Percentiles rank a stretch among this genome's conserved stretches.
These are phyloP conservation scores for Chytriomyces confervae DNA, from an alignment of 192 early-diverging fungal species.

Conservation along the genomic window DNA sequence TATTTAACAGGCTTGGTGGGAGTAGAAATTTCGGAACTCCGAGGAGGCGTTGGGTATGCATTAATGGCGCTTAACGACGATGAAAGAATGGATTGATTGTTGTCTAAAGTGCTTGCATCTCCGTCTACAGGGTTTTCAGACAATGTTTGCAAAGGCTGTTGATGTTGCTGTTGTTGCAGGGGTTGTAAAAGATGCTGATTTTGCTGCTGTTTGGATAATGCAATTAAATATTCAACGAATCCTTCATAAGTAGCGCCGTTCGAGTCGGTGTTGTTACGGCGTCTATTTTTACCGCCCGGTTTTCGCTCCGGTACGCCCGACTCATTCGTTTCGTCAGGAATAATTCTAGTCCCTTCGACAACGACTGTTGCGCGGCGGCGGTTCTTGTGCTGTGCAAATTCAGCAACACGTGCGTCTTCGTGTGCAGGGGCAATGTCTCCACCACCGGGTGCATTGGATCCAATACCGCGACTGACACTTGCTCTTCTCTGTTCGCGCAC, in stretches of 20 bases:
- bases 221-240: slow-evolving; percentile 24
- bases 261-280: slow-evolving; percentile 10
- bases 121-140: neutral
- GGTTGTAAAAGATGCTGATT: neutral
- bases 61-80: slow-evolving; percentile 15
- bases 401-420: neutral
- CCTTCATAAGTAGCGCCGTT: slow-evolving; percentile 7
- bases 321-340: slow-evolving; percentile 5
- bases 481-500: slow-evolving; percentile 14
- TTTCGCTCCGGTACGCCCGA: neutral
- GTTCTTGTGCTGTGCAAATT: slow-evolving; percentile 17
- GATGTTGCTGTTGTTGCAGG: slow-evolving; percentile 3
- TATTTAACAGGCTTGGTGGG: too few relatives aligned
- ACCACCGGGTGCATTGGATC: neutral
- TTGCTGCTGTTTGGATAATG: slow-evolving; percentile 17
- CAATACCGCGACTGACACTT: neutral
- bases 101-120: neutral
- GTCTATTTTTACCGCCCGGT: neutral
- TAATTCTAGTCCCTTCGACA: neutral
- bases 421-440: neutral
- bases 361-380: slow-evolving; percentile 22
- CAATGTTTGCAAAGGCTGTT: slow-evolving; percentile 1
- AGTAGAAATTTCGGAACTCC: slow-evolving; percentile 9
- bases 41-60: slow-evolving; percentile 23
- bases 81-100: slow-evolving; percentile 18